Base-by-base conservation (phyloP, 1,284 basidiomycete species). In the Phellopilus nigrolimitatus region DNA sequence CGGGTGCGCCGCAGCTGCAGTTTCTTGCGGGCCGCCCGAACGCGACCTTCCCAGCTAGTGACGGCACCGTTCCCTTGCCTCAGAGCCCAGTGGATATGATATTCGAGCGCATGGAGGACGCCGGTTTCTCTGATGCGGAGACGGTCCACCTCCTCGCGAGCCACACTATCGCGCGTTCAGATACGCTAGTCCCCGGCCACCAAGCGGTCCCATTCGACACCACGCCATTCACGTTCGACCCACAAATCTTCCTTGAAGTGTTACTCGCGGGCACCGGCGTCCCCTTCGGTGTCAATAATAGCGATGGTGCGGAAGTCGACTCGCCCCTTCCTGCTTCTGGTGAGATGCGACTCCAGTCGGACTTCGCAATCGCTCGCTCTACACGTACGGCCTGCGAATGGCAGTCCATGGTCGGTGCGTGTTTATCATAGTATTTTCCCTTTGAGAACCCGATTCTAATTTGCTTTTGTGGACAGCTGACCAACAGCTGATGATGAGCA, bases 1-100 rank as follows among this genome's bases (percentile, higher is more conserved):
- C 64, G n/a, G 63, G 63, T 48, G 63, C 63, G 27, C 62, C 64
- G 33, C 61, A 47, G 2, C 56, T 64, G 27, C 49, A 57, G 24
- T 62, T 64, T 50, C 58, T 65, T 47, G 42, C 61, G 40, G 58
- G 60, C 36, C 50, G 58, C 25, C 53, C 53, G 25, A 54, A 57
- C 46, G 61, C 64, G 17, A 61, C 57, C 10, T 47, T 50, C 27
- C 58, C 64, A 19, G 61, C 63, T 5, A 57, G 59, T 12, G 60
- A 64, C 55, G 46, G 49, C 22, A 58, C 59, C 28, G 60, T 65
- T 27, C 63, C 63, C 12, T 56, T 62, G 56, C 59, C 53, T 5
- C 64, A 66, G 51, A 59, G 65, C 57, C 49, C 55, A 9, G 59
- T 62, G 25, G 56, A 62, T 52, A 55, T 43, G 43, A 66, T 67